These are phyloP conservation scores for Jatropha podagrica DNA, from an alignment of 441 rosid genomes.

Conservation along the genomic window DNA sequence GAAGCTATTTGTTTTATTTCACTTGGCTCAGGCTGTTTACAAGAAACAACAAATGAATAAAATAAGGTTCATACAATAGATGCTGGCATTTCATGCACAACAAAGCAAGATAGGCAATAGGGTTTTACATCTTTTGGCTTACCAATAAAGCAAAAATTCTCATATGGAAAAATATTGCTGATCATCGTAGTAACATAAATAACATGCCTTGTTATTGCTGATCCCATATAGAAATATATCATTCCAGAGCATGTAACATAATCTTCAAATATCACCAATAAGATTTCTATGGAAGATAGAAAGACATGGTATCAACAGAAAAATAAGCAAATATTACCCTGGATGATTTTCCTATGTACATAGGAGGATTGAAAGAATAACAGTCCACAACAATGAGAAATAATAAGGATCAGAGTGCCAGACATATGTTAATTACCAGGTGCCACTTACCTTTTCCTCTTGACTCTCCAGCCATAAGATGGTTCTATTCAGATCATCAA, in stretches of 20 bases:
- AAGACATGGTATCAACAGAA: neutral
- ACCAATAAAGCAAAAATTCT: neutral
- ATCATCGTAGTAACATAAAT: neutral
- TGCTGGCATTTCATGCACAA: neutral
- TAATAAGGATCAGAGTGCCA: slow-evolving; percentile 1
- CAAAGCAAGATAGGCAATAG: neutral
- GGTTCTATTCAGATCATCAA: slow-evolving; percentile 69
- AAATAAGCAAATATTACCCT: neutral
- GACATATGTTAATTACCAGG: slow-evolving; percentile 11
- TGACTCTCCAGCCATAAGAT: slow-evolving; percentile 80
- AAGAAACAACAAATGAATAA: slow-evolving; percentile 19
- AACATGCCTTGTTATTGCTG: neutral
- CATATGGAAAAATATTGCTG: neutral
- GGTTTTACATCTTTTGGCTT: neutral
- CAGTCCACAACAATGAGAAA: slow-evolving; percentile 11
- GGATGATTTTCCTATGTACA: neutral
- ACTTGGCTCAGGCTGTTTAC: slow-evolving; percentile 76
- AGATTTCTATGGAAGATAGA: neutral
- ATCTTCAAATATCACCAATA: neutral
- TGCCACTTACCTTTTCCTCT: slow-evolving; percentile 68
- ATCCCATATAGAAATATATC: neutral
- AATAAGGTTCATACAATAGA: slow-evolving; percentile 15
- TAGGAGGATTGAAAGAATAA: slow-evolving; percentile 3
- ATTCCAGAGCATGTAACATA: neutral
- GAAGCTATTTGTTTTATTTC: slow-evolving; percentile 84